Percentiles rank a stretch among this genome's conserved stretches.
Conservation (phyloP, 345 rosid genomes). For the Turritis glabra region DNA sequence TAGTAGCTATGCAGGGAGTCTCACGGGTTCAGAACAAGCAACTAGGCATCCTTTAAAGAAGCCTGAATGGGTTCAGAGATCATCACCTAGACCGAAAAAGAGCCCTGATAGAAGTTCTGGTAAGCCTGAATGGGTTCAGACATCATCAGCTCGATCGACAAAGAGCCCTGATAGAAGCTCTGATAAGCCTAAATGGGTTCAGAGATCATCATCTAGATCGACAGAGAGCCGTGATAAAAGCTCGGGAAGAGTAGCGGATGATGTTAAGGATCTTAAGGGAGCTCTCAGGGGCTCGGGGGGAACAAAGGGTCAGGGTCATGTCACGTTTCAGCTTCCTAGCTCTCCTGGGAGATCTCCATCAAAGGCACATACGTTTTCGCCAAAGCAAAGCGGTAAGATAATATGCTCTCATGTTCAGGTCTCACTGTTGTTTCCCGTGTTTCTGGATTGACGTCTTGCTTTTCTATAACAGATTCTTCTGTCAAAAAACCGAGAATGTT, state of each 20-base stretch:
- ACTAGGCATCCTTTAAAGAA: slow-evolving; percentile 10
- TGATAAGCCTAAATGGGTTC: slow-evolving; percentile 16
- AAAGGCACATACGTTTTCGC: neutral
- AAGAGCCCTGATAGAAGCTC: slow-evolving; percentile 2
- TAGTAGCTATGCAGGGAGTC: neutral
- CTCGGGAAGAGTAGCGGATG: neutral
- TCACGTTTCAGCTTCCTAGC: slow-evolving; percentile 33
- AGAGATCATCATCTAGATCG: neutral
- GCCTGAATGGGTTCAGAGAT: slow-evolving; percentile 30
- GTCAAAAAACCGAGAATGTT: slow-evolving; percentile 23
- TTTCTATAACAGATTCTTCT: slow-evolving; percentile 18
- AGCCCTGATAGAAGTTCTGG: neutral
- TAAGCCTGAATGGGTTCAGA: slow-evolving; percentile 22
- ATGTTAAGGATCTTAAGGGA: slow-evolving; percentile 30
- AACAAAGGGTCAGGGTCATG: slow-evolving; percentile 30
- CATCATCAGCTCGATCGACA: neutral
- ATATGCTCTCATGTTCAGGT: slow-evolving; percentile 4
- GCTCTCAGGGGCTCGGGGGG: slow-evolving; percentile 27
- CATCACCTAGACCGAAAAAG: slow-evolving; percentile 10
- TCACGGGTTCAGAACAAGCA: slow-evolving; percentile 23
- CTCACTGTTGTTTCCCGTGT: slow-evolving; percentile 13
- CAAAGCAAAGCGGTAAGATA: slow-evolving; percentile 30
- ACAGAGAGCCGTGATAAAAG: slow-evolving; percentile 16
- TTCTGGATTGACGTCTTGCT: neutral
- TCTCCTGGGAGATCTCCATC: slow-evolving; percentile 22